Evolutionary conservation across 805 yeast genomes (phyloP), one percentile per base, ranked within the genome.

Genomic region (Ogataea pignaliae): DNA sequence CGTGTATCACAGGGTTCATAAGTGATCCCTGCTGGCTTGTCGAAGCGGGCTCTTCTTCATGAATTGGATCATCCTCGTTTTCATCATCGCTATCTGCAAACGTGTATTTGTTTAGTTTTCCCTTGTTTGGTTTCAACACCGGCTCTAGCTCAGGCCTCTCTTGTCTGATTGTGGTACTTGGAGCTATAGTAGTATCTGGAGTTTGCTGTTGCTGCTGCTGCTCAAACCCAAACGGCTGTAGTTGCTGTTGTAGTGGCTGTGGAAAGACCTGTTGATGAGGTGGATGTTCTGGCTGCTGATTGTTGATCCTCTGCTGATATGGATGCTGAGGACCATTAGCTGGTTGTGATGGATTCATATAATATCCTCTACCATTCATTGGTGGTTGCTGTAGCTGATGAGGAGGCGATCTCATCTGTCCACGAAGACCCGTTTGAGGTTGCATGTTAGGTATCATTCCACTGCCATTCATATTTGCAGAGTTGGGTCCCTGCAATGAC

Each of bases 1-100:
- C 26, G 26, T 21, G 26, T 21, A 21, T 21, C 26, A 21, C 26
- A 21, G 26, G 26, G 26, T 21, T 21, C 26, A n/a, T n/a, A n/a
- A 21, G 26, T 21, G 26, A 21, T 7, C 26, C 26, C 26, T 21
- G 26, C 7, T 21, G 26, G 7, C 7, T 21, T 21, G 26, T 21
- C 26, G 7, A 21, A 7, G 26, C 7, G 9, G 12, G 34, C 13
- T 16, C 34, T 34, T 53, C 59, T 14, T 53, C 49, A 33, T 39
- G 31, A 5, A 41, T 51, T 9, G 50, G 41, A 18, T 51, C 54
- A 3, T 47, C 55, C 3, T 47, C 54, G 6, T 52, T 54, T 10
- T 56, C 61, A n/a, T 54, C 61, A 26, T 60, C 64, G 38, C 56
- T 53, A 21, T 51, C 52, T 14, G 47, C 51, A 43, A 60, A 60